Base-by-base conservation (phyloP, 257 asterid genomes). In the Buddleja alternifolia region DNA sequence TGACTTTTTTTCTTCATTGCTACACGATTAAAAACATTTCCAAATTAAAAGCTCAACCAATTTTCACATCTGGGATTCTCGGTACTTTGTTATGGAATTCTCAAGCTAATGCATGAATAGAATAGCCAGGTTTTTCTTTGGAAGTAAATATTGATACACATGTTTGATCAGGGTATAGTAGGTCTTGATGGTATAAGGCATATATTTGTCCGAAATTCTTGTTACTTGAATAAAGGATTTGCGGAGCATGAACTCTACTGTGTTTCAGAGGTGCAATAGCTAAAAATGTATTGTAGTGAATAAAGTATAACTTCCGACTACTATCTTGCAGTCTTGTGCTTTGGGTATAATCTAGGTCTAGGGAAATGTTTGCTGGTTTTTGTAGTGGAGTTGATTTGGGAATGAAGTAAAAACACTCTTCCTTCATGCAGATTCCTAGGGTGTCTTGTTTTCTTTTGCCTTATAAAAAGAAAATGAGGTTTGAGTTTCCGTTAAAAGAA, bases 41-140 rank as follows among this genome's bases (percentile, higher is more conserved):
- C 60, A n/a, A 0, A 4, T 53, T 17, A 7, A 39, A 24, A 45
- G 14, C 8, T 23, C 15, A 20, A 19, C 19, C 51, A 61, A 32
- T 61, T n/a, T 62, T 46, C 32, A 47, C 66, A 52, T 32, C 17
- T 59, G 41, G n/a, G n/a, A n/a, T n/a, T n/a, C n/a, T n/a, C n/a
- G 41, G 21, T 60, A 12, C 55, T 70, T 34, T 23, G 7, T 52
- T 15, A 14, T 55, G 36, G 23, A 51, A 29, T 6, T 50, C 12
- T 32, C 29, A 20, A n/a, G 51, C 36, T 48, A 10, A 17, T 44
- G 25, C 24, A 24, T 17, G 8, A 34, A 24, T 62, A 15, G 34
- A 56, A 6, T 40, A 21, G 61, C 32, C 4, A 8, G 44, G 9
- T 41, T 75, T 60, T 59, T 7, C 24, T 20, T 20, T 41, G 69